Conservation (phyloP, 1,284 basidiomycete genomes). For the Irpex sp. region DNA sequence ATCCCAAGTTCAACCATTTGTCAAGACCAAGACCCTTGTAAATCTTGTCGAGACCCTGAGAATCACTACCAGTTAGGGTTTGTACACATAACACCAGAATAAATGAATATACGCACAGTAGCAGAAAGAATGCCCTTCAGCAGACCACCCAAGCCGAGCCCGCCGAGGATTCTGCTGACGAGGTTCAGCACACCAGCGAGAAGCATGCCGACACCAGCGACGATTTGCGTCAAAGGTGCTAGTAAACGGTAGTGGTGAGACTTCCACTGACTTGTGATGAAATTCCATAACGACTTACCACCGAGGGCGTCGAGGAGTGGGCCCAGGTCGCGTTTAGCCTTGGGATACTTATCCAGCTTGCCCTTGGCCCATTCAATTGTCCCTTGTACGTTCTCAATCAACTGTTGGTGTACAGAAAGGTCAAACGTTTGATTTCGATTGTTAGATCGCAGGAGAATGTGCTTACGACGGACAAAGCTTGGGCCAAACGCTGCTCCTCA, state of each 20-base stretch:
- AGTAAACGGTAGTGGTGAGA: not conserved
- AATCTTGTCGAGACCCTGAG: not conserved
- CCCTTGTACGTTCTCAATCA: not conserved
- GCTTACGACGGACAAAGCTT: not conserved
- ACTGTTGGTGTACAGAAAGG: not conserved
- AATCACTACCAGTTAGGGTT: not conserved
- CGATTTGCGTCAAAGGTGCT: not conserved
- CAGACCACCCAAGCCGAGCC: not conserved
- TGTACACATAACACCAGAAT: too few relatives aligned
- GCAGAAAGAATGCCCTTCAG: not conserved
- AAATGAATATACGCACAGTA: not conserved
- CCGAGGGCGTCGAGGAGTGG: not conserved
- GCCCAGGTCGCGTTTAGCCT: not conserved
- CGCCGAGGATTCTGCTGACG: not conserved
- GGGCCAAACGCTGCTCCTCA: not conserved
- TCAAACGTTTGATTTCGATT: not conserved
- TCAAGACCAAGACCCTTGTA: constrained; percentile 1
- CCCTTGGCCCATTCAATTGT: not conserved
- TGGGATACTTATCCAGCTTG: not conserved
- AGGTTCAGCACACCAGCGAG: not conserved
- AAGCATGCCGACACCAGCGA: not conserved
- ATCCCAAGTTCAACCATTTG: not conserved
- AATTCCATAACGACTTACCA: not conserved
- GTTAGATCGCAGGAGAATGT: not conserved
- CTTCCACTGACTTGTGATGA: too few relatives aligned